Evolutionary conservation across 2,329 filamentous ascomycete genomes (phyloP).

Genomic region (Keithomyces neogunnii): DNA sequence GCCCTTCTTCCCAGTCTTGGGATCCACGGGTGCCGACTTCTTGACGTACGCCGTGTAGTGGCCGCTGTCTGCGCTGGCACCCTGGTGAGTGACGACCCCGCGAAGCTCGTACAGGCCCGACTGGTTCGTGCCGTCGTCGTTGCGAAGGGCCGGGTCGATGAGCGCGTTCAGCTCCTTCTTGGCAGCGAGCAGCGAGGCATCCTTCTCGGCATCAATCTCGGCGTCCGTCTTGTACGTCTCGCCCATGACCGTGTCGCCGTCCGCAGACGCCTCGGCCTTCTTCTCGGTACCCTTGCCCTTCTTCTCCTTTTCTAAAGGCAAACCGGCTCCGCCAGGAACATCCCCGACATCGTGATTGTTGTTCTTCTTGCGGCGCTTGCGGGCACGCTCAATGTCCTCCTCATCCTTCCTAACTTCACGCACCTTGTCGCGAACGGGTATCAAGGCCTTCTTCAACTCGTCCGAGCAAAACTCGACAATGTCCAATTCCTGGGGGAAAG

Average conservation of each 20-base stretch:
- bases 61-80: slow-evolving; percentile 90
- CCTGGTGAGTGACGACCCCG: slow-evolving; percentile 92
- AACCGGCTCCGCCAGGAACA: slow-evolving; percentile 35
- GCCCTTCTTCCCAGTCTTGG: slow-evolving; percentile 65
- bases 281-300: slow-evolving; percentile 38
- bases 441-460: slow-evolving; percentile 68
- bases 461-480: slow-evolving; percentile 94
- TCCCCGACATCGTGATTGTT: slow-evolving; percentile 38
- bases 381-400: slow-evolving; percentile 81
- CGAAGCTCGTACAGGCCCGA: slow-evolving; percentile 93
- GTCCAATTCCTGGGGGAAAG: slow-evolving; percentile 89
- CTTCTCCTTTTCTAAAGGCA: slow-evolving; percentile 44
- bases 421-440: slow-evolving; percentile 94
- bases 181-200: slow-evolving; percentile 62
- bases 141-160: slow-evolving; percentile 64
- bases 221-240: slow-evolving; percentile 87
- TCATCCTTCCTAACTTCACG: slow-evolving; percentile 93
- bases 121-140: slow-evolving; percentile 80
- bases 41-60: slow-evolving; percentile 98
- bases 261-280: slow-evolving; percentile 26
- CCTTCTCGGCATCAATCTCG: slow-evolving; percentile 80
- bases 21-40: slow-evolving; percentile 68
- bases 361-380: slow-evolving; percentile 78
- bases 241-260: slow-evolving; percentile 67
- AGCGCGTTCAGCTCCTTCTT: slow-evolving; percentile 83